Evolutionary conservation across 2,329 filamentous ascomycete species (phyloP).

Genomic region (Fusarium abutilonis): DNA sequence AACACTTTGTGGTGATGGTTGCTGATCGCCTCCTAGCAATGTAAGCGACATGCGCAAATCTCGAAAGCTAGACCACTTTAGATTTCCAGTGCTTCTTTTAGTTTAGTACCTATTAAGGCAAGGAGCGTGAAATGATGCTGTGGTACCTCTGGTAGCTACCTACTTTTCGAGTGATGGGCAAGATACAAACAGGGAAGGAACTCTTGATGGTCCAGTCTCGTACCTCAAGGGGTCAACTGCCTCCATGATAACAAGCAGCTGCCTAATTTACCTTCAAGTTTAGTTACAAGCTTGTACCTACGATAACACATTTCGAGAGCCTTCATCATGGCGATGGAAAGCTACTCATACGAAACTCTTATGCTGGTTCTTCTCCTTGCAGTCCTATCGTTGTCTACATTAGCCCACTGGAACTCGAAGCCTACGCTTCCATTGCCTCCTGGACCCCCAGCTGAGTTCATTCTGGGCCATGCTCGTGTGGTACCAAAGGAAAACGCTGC

Average conservation of each 20-base stretch:
- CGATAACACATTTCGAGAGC: neutral
- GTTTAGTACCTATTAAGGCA: too few relatives aligned
- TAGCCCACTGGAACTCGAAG: constrained; percentile 16
- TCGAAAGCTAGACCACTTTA: too few relatives aligned
- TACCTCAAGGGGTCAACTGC: too few relatives aligned
- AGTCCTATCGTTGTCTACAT: constrained; percentile 9
- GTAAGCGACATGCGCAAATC: neutral
- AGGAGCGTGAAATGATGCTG: too few relatives aligned
- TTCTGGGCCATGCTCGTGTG: constrained; percentile 44
- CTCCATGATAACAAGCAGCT: neutral
- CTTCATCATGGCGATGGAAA: constrained; percentile 19
- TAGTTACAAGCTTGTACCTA: neutral
- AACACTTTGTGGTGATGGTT: neutral
- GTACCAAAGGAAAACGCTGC: constrained; percentile 45
- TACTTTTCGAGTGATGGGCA: too few relatives aligned
- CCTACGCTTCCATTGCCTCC: constrained; percentile 39
- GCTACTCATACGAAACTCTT: constrained; percentile 11
- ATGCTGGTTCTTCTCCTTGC: constrained; percentile 20
- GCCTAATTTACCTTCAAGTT: too few relatives aligned
- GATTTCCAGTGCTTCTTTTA: too few relatives aligned
- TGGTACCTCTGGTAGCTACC: too few relatives aligned
- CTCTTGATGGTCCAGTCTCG: neutral
- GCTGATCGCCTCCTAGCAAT: neutral
- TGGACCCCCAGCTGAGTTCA: constrained; percentile 44
- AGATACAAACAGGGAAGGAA: too few relatives aligned